A percentile compares a stretch with the other conserved stretches of the same genome.
phyloP scores from a whole-genome alignment of 2,329 filamentous ascomycete species.

The Clarireedia hainanense region DNA sequence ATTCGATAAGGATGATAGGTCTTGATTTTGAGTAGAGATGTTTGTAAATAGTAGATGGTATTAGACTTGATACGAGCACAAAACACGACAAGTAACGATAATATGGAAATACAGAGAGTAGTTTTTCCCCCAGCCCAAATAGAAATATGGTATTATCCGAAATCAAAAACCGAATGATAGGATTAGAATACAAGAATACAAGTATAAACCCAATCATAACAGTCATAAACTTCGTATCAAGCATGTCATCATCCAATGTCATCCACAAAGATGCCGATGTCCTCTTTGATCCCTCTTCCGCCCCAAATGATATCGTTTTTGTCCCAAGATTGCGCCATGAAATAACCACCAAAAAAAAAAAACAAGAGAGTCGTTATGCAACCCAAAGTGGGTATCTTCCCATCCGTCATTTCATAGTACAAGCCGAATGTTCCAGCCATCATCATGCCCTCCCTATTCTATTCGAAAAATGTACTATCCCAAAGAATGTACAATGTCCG shows the following conservation, averaged over 20 bases:
- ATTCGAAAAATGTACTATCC: conserved; percentile 4
- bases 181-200: conserved; percentile 9
- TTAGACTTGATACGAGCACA: no score
- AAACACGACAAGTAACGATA: no score
- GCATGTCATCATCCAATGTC: conserved; percentile 4
- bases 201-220: conserved; percentile 9
- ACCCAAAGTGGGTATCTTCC: neutral
- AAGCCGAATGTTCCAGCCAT: conserved; percentile 3
- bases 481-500: conserved; percentile 9
- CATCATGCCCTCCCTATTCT: neutral
- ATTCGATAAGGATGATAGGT: conserved; percentile 45
- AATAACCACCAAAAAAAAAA: neutral
- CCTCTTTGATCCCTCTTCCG: neutral
- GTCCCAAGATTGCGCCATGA: neutral
- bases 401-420: conserved; percentile 7
- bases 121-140: no score
- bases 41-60: no score
- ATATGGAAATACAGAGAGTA: no score
- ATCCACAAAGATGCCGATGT: neutral
- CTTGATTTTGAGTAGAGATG: conserved; percentile 21
- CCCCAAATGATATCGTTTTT: conserved; percentile 1
- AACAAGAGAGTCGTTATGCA: conserved; percentile 7
- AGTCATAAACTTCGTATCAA: conserved; percentile 9
- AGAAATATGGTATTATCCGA: neutral
- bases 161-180: conserved; percentile 6